Evolutionary conservation across 306 rosid genomes (phyloP), one percentile per base, ranked within the genome.

Genomic region (Acacia melanoxylon): DNA sequence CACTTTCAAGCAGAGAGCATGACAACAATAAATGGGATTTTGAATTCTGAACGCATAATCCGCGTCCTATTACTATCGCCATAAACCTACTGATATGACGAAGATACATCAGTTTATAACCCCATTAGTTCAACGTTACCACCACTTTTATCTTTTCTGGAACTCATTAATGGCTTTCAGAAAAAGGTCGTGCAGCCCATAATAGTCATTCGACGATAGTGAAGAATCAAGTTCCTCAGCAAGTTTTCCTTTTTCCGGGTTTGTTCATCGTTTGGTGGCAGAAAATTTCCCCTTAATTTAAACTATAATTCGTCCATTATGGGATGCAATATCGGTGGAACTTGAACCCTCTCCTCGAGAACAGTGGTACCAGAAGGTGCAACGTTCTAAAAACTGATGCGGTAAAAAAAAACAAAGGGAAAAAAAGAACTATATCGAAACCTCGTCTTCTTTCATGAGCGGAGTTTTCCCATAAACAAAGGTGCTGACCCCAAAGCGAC

Each of bases 401-500:
- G 5, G 75, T 13, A 59, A 68, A 49, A 56, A 74, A 68, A 41
- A 22, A 12, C 3, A 56, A 33, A n/a, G 62, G 24, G 9, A 44
- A 33, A 17, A 17, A 19, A 24, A 74, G 44, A 58, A n/a, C 61
- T 52, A 62, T 52, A 51, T 62, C 83, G 69, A 86, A 78, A 68
- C 90, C 88, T 87, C 90, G 87, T 79, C 86, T 79, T 51, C 75
- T 77, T 80, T 82, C 83, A 78, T 68, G 89, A 85, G 85, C 84
- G 87, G 81, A 45, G 88, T 85, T 86, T 87, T 83, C 85, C 89
- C 65, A 75, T 87, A 82, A 87, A 79, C 81, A 72, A 84, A 82
- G 5, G 80, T 61, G 83, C 85, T 45, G 81, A 78, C 87, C 88
- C 88, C 84, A 89, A 78, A 76, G 78, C 89, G 51, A 58, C 40